Base-by-base conservation (phyloP, 2,329 filamentous ascomycete species). In the Nectriaceae sp. region DNA sequence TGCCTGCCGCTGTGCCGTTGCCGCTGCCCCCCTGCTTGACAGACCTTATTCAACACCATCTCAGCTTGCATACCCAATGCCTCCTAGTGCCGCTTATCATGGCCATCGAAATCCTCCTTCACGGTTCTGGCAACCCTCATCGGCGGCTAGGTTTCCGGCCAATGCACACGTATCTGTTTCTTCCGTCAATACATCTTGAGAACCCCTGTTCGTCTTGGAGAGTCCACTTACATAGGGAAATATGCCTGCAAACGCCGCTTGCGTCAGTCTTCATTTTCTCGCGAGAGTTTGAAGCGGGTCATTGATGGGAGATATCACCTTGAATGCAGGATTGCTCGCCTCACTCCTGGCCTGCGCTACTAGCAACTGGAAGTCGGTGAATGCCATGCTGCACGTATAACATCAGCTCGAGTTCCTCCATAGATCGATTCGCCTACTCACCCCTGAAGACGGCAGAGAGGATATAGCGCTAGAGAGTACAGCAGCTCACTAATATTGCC, bases 91-190 rank as follows among this genome's bases (percentile, higher is more conserved):
- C n/a, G n/a, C n/a, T n/a, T n/a, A n/a, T n/a, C n/a, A n/a, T n/a
- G n/a, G n/a, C n/a, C n/a, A n/a, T n/a, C n/a, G n/a, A n/a, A n/a
- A n/a, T n/a, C n/a, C n/a, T n/a, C n/a, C n/a, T n/a, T n/a, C n/a
- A n/a, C n/a, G n/a, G n/a, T n/a, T n/a, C 22, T 1, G 35, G 24
- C 40, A 33, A 38, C 41, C 20, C 18, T 59, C 43, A 62, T 49
- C 55, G 52, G 40, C 49, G 55, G n/a, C n/a, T n/a, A 47, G 79
- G 77, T 55, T 85, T 86, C 53, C 75, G 75, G 42, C 82, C 83
- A 56, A 85, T 84, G 54, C 80, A 84, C 31, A 85, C 78, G 62
- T 85, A 84, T 54, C 81, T 84, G 46, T 16, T 21, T 47, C 44
- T 44, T 38, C 38, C 49, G 33, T 16, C 33, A 52, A 37, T 53